Evolutionary conservation across 805 yeast genomes (phyloP), one percentile per base, ranked within the genome.

Genomic region (Yamadazyma scolyti): DNA sequence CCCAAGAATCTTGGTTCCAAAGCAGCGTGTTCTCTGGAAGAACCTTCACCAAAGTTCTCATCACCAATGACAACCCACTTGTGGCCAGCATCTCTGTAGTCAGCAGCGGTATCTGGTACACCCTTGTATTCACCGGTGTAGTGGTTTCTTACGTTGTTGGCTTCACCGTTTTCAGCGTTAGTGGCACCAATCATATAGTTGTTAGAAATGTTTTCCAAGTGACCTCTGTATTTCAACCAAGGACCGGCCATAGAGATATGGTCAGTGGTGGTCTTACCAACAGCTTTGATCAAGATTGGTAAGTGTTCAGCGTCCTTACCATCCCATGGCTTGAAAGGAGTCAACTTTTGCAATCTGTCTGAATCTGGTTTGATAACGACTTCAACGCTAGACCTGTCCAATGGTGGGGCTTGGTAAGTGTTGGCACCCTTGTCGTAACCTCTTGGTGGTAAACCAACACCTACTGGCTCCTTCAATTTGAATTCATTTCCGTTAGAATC

Each of bases 221-320:
- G 98, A 71, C 98, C 98, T 77, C 97, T 86, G 90, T 90, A 90
- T 75, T 90, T 90, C 78, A 90, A 84, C 98, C 98, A 90, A 61
- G 97, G 97, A 72, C 98, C 98, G 60, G 98, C 98, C 95, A 87
- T 89, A 56, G 97, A 90, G 57, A 90, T 90, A 73, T 90, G 98
- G 74, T 90, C 98, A 52, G 98, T 90, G 55, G 98, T 90, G 65
- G 97, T 89, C 79, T 90, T 90, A 73, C 97, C 97, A 43, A 82
- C 73, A 49, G 96, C 85, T 75, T 93, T 90, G 70, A 90, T 86
- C 71, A 90, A 80, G 54, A 90, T 90, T 68, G 96, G 97, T 75
- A 90, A 71, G 59, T 74, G 73, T 47, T 65, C 60, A 53, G 94
- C 87, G 61, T 90, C 97, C 75, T 87, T 83, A 64, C 97, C 97